These are phyloP conservation scores for Oryza meyeriana DNA, from an alignment of 176 grass and related monocot genomes.

Conservation along the genomic window DNA sequence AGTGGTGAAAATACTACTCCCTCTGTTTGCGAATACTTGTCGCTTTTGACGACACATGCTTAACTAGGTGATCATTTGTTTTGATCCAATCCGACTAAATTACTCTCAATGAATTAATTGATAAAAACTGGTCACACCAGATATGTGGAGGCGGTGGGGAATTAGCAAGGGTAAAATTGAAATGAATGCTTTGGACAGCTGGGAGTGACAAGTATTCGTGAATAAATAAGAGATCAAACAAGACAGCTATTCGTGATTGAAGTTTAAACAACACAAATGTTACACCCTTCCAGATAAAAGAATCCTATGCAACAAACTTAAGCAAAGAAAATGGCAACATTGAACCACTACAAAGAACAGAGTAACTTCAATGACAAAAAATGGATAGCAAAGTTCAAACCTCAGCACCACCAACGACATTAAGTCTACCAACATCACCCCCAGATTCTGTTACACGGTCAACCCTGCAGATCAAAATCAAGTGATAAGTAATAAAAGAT, in stretches of 20 bases:
- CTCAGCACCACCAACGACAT: conserved; percentile 79
- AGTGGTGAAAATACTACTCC: not conserved
- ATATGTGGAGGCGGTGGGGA: not conserved
- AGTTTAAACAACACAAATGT: conserved; percentile 9
- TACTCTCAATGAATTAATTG: not conserved
- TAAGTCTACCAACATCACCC: conserved; percentile 89
- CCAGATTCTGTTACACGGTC: conserved; percentile 85
- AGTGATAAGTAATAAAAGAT: conserved; percentile 28
- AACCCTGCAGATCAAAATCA: conserved; percentile 58
- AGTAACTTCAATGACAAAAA: conserved; percentile 12
- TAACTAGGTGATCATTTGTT: no score
- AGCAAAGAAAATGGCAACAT: not conserved
- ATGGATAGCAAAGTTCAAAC: conserved; percentile 35
- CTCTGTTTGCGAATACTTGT: no score
- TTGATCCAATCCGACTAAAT: no score
- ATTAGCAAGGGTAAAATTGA: not conserved
- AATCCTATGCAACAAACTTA: not conserved
- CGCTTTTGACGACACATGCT: no score
- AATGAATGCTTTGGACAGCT: not conserved
- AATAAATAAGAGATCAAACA: not conserved
- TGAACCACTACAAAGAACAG: not conserved
- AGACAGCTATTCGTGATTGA: not conserved
- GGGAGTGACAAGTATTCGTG: not conserved
- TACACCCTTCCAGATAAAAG: not conserved
- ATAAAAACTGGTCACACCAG: not conserved